Conservation (phyloP, 768 basidiomycete genomes). For the Pleurotus cornucopiae region DNA sequence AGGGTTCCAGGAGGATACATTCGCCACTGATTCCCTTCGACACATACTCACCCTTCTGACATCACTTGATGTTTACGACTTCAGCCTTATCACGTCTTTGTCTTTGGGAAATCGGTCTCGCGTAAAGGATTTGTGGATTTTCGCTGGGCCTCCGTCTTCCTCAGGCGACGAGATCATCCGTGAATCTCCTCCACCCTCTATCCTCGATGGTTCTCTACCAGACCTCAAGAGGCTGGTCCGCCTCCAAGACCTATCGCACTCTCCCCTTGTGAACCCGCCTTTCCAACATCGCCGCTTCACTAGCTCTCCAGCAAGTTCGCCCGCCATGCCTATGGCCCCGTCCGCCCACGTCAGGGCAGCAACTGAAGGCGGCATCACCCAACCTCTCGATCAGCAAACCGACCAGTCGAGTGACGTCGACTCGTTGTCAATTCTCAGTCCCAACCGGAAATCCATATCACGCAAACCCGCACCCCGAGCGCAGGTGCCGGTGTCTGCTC, state of each 20-base stretch:
- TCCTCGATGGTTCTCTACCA: constrained; percentile 17
- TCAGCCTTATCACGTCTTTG: constrained; percentile 64
- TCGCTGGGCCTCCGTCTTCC: constrained; percentile 47
- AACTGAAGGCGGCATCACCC: constrained; percentile 1
- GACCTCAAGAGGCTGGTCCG: constrained; percentile 18
- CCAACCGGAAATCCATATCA: constrained; percentile 16
- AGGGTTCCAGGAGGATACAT: constrained; percentile 74
- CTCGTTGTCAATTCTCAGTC: not conserved
- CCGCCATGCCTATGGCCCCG: constrained; percentile 14
- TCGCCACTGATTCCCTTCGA: constrained; percentile 62
- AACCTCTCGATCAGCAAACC: constrained; percentile 2
- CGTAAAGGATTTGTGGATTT: constrained; percentile 77
- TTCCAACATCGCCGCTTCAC: constrained; percentile 31
- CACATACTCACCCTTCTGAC: constrained; percentile 66
- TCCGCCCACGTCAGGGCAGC: not conserved
- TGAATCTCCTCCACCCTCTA: constrained; percentile 29
- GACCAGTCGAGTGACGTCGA: constrained; percentile 13
- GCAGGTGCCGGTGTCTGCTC: constrained; percentile 59
- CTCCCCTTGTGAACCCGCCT: constrained; percentile 11
- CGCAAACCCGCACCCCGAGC: constrained; percentile 64
- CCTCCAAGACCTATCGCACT: constrained; percentile 11
- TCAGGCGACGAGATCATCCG: constrained; percentile 21
- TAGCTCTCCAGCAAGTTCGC: constrained; percentile 25
- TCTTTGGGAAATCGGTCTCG: constrained; percentile 70
- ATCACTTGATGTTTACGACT: constrained; percentile 65